phyloP scores from a whole-genome alignment of 345 rosid genomes.

The Moringa oleifera region DNA sequence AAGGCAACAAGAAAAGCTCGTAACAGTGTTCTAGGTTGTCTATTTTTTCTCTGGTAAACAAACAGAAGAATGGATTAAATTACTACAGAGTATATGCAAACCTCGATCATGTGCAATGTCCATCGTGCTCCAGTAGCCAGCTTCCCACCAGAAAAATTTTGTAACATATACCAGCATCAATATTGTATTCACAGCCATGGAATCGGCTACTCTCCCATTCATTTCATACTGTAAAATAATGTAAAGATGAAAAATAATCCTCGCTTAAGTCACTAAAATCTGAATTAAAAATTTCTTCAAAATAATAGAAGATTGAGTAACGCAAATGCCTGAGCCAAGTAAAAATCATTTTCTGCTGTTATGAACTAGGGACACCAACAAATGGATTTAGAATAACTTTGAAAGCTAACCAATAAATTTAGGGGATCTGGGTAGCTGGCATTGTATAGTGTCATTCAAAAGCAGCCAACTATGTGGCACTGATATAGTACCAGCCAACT shows the following conservation, averaged over 20 bases:
- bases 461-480: too few species aligned
- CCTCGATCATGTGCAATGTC: conserved; percentile 99
- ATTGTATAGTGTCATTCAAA: too few species aligned
- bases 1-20: neutral
- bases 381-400: neutral
- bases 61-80: too few species aligned
- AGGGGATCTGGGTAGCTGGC: neutral
- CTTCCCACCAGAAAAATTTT: conserved; percentile 99
- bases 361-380: neutral
- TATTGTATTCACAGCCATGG: conserved; percentile 91
- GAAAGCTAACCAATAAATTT: conserved; percentile 2
- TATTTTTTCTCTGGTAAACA: neutral
- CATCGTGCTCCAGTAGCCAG: conserved; percentile 98
- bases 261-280: neutral
- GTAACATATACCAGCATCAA: conserved; percentile 86
- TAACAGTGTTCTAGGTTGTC: neutral
- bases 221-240: conserved; percentile 62
- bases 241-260: conserved; percentile 9
- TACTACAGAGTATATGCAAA: conserved; percentile 21
- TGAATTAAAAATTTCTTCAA: neutral
- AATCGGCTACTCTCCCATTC: conserved; percentile 76
- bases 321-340: neutral
- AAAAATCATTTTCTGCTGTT: neutral
- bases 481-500: too few species aligned
- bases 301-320: conserved; percentile 6